Base-by-base conservation (phyloP, 495 filamentous ascomycete species). In the Neurospora africana region DNA sequence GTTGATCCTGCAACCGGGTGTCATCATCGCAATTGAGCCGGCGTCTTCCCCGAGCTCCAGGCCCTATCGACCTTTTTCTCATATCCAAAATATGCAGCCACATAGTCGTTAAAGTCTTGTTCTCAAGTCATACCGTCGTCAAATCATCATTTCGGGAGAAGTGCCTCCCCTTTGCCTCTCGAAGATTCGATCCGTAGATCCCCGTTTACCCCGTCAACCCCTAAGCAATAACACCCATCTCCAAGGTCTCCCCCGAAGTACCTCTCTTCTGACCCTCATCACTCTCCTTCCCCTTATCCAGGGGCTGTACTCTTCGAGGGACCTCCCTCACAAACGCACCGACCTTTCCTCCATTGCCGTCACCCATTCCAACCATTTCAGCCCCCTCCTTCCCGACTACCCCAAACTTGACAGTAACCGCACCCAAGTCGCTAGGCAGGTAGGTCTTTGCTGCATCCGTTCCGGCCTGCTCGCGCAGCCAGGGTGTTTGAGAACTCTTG, bases 401-500 rank as follows among this genome's bases (percentile, higher is more conserved):
- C 9, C 77, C 78, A 47, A 40, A 79, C 68, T 65, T 68, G 41
- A 80, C 74, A 71, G 40, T 35, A 2, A 74, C 37, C 27, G 40
- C 68, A 11, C 71, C 78, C 21, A 79, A 47, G 68, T 79, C 75
- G 39, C 53, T 68, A 3, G 77, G 75, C 5, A 80, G 69, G 68
- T 74, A 79, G 6, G 71, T 53, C 74, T 76, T 78, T 8, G 76
- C 78, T 43, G 74, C 75, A 41, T 80, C 78, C 0, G 75, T 71
- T 4, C 58, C 76, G 0, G 74, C 73, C 2, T 72, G 44, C n/a
- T 76, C 75, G 8, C 77, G 58, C 41, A 78, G 23, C 40, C 69
- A 78, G 0, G 21, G n/a, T 36, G 78, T 78, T 72, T 80, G 78
- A 10, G 76, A 30, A 65, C 73, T 75, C 74, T 80, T 80, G 53